Base-by-base conservation (phyloP, 2,329 filamentous ascomycete genomes). In the Fusarium fracticaudum region DNA sequence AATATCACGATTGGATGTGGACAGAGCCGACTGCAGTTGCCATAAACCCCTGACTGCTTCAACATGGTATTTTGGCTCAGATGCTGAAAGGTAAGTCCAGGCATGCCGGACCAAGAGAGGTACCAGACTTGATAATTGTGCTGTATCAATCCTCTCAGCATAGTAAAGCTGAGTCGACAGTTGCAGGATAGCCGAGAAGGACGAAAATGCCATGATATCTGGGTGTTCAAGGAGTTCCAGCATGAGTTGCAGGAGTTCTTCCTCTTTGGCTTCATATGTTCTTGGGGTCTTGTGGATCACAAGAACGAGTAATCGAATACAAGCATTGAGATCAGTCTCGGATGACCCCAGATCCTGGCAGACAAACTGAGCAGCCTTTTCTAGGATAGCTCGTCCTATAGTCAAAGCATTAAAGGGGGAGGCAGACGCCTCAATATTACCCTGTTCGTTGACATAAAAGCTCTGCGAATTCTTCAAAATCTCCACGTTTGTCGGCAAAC, bases 31-130 rank as follows among this genome's bases (percentile, higher is more conserved):
- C 76, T 98, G 95, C 59, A 99, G 85, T 74, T 94, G 91, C 94
- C 96, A 97, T 44, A 99, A 85, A 75, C 91, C 92, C 65, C 93
- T 91, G 14, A 97, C 94, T 24, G 95, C 92, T 84, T 99, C 97
- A 38, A 99, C 95, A 79, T 98, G 96, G 75, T 96, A 97, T 79
- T 98, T 98, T 1, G 95, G 95, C 71, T 92, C 91, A 18, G 91
- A 87, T n/a, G 94, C 92, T 1, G 94, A 93, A 44, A 99, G 84
- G 78, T 94, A 94, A 10, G 85, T 82, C 96, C 96, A 99, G 1
- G 96, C 87, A 64, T 92, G 89, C 4, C 86, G 86, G 22, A 96
- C 91, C 29, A 98, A 84, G 35, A 89, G 87, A 26, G 90, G 87
- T 10, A 96, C 89, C 14, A 97, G 83, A 63, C 85, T 87, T 63